Percentiles rank a stretch among this genome's conserved stretches.
These are phyloP conservation scores for Pestalotiopsis fici DNA, from an alignment of 2,329 filamentous ascomycete genomes.

Conservation along the genomic window DNA sequence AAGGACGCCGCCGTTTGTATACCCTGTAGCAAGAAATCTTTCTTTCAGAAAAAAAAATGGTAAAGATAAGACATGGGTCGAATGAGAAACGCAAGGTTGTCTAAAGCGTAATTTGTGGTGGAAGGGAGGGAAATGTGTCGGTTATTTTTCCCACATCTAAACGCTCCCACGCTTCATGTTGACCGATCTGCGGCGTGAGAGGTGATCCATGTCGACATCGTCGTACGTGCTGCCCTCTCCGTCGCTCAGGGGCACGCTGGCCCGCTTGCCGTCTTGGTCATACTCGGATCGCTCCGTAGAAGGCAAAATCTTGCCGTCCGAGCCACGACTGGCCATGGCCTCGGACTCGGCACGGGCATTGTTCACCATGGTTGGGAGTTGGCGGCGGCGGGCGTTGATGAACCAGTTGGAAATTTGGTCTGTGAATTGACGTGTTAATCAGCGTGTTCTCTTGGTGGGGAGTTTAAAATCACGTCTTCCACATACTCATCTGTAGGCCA, in stretches of 20 bases:
- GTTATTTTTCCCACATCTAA: slow-evolving; percentile 19
- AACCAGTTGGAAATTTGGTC: slow-evolving; percentile 81
- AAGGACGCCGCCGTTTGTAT: not conserved
- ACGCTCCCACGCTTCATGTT: slow-evolving; percentile 49
- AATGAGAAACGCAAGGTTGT: not conserved
- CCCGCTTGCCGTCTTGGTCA: slow-evolving; percentile 34
- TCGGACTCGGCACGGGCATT: slow-evolving; percentile 54
- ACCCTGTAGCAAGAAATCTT: not conserved
- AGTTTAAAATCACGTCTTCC: slow-evolving; percentile 11
- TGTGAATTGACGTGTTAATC: slow-evolving; percentile 26
- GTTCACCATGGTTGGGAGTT: slow-evolving; percentile 61
- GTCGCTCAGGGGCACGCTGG: slow-evolving; percentile 45
- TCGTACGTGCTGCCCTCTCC: slow-evolving; percentile 46
- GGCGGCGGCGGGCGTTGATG: slow-evolving; percentile 73
- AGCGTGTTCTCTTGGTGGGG: too few relatives aligned
- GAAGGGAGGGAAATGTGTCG: not conserved
- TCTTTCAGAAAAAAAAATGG: not conserved
- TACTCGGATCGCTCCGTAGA: slow-evolving; percentile 40
- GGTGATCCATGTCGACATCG: slow-evolving; percentile 37
- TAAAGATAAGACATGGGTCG: not conserved
- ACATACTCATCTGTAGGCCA: slow-evolving; percentile 75
- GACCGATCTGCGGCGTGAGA: slow-evolving; percentile 32
- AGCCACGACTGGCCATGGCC: slow-evolving; percentile 39
- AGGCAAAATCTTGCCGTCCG: slow-evolving; percentile 36
- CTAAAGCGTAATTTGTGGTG: too few relatives aligned